These are phyloP conservation scores for Fraxinus ornus DNA, from an alignment of 305 asterid species.

Conservation along the genomic window DNA sequence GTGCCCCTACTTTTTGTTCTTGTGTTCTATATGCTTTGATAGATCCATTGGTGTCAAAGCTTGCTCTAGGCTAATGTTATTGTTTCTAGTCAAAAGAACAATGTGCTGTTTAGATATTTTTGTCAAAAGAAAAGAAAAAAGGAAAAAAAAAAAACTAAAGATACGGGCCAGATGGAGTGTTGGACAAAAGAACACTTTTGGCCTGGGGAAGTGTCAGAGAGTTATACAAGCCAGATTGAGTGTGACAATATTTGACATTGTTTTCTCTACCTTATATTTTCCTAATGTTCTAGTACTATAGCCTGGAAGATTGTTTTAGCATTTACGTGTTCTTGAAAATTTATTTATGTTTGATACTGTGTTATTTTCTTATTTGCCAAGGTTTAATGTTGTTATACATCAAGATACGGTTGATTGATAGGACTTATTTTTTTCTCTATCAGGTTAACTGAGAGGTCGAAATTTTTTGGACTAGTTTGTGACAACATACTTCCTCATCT, in stretches of 20 bases:
- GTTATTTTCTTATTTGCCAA: not conserved
- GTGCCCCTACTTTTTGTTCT: not conserved
- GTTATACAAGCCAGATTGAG: not conserved
- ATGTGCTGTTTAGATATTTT: not conserved
- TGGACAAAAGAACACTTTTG: not conserved
- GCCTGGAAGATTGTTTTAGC: not conserved
- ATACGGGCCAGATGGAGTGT: not conserved
- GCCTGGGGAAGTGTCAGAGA: not conserved
- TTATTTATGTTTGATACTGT: not conserved
- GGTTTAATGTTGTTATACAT: not conserved
- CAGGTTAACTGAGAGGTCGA: conserved; percentile 72
- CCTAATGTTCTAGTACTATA: not conserved
- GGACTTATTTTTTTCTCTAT: conserved; percentile 3
- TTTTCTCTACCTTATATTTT: not conserved
- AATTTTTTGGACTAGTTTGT: conserved; percentile 51
- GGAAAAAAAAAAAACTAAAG: not conserved
- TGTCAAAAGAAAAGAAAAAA: not conserved
- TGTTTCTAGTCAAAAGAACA: not conserved
- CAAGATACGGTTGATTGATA: not conserved
- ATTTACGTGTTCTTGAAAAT: not conserved
- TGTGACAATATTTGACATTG: not conserved
- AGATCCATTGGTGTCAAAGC: not conserved
- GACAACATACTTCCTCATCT: conserved; percentile 58
- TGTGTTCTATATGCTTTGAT: not conserved
- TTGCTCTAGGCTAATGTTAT: conserved; percentile 1